phyloP scores from a whole-genome alignment of 441 rosid species.

The Raphanus hybrid region DNA sequence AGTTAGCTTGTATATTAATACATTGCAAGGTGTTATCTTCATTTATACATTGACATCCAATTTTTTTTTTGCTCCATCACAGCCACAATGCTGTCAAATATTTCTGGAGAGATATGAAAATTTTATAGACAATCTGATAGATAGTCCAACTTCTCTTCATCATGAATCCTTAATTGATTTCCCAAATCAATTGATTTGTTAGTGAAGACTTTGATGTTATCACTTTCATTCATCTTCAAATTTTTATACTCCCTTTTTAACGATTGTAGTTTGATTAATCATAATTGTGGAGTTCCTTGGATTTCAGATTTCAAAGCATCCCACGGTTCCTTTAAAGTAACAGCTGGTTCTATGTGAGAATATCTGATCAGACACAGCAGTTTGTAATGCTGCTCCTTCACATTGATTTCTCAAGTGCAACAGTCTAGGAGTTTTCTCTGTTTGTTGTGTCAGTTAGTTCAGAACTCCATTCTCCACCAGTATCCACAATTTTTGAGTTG shows the following conservation, averaged over 20 bases:
- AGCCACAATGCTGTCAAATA: background rate
- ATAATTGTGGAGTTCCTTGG: background rate
- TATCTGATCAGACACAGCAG: background rate
- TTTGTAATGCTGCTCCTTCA: background rate
- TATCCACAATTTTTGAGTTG: background rate
- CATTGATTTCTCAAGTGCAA: background rate
- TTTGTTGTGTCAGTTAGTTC: background rate
- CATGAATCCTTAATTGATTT: too few relatives aligned
- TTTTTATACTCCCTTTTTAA: background rate
- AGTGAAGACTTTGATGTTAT: background rate
- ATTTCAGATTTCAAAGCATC: background rate
- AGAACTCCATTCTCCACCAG: background rate
- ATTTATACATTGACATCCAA: too few relatives aligned
- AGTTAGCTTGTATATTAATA: too few relatives aligned
- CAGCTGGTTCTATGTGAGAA: background rate
- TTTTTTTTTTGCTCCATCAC: background rate
- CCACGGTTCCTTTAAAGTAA: background rate
- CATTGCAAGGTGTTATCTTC: too few relatives aligned
- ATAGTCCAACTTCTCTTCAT: too few relatives aligned
- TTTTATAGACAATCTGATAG: background rate
- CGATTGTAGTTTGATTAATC: background rate
- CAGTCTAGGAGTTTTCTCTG: background rate
- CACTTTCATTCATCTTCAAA: background rate
- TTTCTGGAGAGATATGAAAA: background rate
- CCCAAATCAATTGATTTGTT: too few relatives aligned